Percentiles rank a stretch among this genome's conserved stretches.
Conservation (phyloP, 805 yeast species). For the Komagataella populi region DNA sequence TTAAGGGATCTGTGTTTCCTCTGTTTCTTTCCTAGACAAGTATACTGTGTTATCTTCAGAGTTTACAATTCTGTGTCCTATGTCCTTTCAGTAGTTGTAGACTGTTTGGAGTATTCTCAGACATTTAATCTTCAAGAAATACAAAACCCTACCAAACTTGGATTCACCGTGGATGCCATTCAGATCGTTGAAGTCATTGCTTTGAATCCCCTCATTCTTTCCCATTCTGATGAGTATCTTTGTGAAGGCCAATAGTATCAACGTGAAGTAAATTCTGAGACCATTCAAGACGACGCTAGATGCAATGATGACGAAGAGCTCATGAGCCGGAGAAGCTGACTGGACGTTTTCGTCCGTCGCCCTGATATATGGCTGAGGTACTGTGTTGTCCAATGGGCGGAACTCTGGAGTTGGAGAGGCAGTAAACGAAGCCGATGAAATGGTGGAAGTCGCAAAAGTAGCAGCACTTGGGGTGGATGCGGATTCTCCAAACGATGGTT, state of each 20-base stretch:
- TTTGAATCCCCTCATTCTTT: constrained; percentile 22
- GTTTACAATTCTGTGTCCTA: too few species aligned
- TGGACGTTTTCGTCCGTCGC: constrained; percentile 24
- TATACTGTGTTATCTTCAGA: neutral
- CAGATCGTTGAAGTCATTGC: constrained; percentile 2
- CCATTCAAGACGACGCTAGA: constrained; percentile 33
- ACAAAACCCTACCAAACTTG: neutral
- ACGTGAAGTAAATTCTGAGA: constrained; percentile 44
- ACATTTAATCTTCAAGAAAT: neutral
- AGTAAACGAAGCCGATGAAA: neutral
- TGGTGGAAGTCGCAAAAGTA: neutral
- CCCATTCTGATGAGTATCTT: constrained; percentile 29
- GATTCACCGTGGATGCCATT: neutral
- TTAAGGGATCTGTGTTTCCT: neutral
- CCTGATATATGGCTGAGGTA: constrained; percentile 3
- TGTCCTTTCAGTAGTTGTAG: neutral
- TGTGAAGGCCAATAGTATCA: constrained; percentile 45
- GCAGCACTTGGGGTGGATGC: neutral
- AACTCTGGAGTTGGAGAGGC: neutral
- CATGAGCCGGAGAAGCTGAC: constrained; percentile 48
- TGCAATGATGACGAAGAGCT: constrained; percentile 42
- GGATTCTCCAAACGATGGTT: neutral
- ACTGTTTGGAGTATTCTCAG: neutral
- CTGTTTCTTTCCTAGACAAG: neutral
- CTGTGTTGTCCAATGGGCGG: neutral